Evolutionary conservation across 805 yeast genomes (phyloP), one percentile per base, ranked within the genome.

Genomic region (Lachancea waltii): DNA sequence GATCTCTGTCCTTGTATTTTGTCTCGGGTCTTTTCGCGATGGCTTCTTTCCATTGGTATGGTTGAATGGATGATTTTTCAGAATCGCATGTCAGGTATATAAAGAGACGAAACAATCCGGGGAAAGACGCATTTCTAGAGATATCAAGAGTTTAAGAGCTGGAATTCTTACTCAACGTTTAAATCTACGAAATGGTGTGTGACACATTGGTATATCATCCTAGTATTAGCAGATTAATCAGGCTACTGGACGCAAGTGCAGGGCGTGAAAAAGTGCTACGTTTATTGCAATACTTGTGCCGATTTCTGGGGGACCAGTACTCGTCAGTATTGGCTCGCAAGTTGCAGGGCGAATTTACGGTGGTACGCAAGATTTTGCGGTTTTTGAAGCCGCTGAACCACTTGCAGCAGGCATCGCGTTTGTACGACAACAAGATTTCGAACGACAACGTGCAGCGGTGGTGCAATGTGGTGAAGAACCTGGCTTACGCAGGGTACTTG

Each of bases 241-340:
- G 67, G 51, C 80, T 79, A 55, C 65, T 82, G 45, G 86, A 83
- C 53, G 62, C 76, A 34, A 68, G 81, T 13, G 75, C 79, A 28
- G 90, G 90, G 42, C 72, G 95, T 49, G 96, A 87, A 57, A 87
- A 87, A 66, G 60, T 79, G 10, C 69, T 84, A 53, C 79, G 96
- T 49, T 64, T 82, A 38, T 72, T 85, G 33, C 95, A 90, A 48
- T 89, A 89, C 65, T 69, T 84, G 47, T 73, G 85, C 9, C 70
- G 95, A 43, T 82, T 89, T 59, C 62, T 85, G 31, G 67, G 83
- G 13, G 81, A 67, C 59, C 76, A 78, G 55, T 68, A 75, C 35
- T 68, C 69, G 32, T 71, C 80, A 23, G 60, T 62, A 33, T 58
- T 72, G 42, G 70, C 77, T 57, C 72, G 71, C 48, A 66, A 70